Evolutionary conservation across 768 basidiomycete species (phyloP), one percentile per base, ranked within the genome.

Genomic region (Hydnum rufescens): DNA sequence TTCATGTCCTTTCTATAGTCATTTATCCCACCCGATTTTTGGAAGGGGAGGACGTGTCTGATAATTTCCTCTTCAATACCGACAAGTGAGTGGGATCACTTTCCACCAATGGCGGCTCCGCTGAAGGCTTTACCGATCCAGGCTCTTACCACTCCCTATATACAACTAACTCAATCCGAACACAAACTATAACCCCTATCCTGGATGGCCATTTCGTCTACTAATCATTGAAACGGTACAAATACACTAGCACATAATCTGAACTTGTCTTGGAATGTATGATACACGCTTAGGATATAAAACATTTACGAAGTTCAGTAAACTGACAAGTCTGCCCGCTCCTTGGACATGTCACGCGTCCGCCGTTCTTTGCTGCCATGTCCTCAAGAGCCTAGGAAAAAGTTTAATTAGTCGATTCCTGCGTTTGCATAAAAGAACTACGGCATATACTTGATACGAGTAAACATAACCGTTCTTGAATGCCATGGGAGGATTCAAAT

Each of bases 391-490:
- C 87, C 86, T 93, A 58, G n/a, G n/a, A n/a, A n/a, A n/a, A 51
- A 28, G 13, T 25, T 13, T 47, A 47, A 25, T 47, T 1, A 32
- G 34, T n/a, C 25, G 51, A 30, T 23, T 30, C n/a, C 47, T 4
- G 48, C 18, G 16, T 32, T 13, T 31, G 28, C 26, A 28, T 28
- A 25, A 55, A 26, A 30, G 43, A 18, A 31, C 48, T 47, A 16
- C 19, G 8, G 23, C 18, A 67, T 77, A 54, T 59, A 85, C 92
- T 73, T 90, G 85, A 64, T 76, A 70, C n/a, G 88, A 92, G 64
- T 96, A 96, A 34, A 96, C 92, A 60, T 81, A 73, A 18, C 93
- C 92, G 57, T 86, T 78, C 2, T 89, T 83, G 58, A 95, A 86
- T 8, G 78, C 82, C 79, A 95, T 75, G 0, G 92, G 88, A 71